Evolutionary conservation across 495 filamentous ascomycete species (phyloP).

Genomic region (Tuber aestivum): DNA sequence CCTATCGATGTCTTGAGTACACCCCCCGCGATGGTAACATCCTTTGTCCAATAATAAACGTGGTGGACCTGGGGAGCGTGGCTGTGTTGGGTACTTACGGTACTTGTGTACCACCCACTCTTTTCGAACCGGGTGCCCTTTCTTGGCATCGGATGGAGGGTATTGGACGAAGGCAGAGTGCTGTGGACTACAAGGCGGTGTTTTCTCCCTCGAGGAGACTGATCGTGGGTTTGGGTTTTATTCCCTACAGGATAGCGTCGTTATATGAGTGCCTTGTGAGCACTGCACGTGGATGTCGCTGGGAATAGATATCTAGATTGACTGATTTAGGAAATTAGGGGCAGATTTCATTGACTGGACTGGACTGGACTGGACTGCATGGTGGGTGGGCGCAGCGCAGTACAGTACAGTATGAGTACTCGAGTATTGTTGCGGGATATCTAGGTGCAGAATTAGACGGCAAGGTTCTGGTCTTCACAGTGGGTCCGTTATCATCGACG

Average conservation of each 20-base stretch:
- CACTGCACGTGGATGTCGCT: background rate
- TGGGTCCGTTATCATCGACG: background rate
- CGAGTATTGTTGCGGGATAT: background rate
- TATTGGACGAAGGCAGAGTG: background rate
- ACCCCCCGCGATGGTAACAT: background rate
- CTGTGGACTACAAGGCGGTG: background rate
- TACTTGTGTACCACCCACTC: background rate
- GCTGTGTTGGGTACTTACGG: background rate
- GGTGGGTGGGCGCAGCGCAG: no score
- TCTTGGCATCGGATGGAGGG: background rate
- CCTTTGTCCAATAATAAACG: background rate
- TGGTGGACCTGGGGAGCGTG: background rate
- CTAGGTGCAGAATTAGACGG: background rate
- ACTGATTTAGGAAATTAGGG: background rate
- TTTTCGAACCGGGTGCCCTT: background rate
- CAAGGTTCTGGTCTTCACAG: background rate
- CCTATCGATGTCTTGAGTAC: background rate
- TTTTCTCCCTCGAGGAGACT: background rate
- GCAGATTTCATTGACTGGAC: background rate
- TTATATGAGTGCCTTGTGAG: background rate
- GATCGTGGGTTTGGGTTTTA: background rate
- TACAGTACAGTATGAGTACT: background rate
- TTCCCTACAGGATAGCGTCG: background rate
- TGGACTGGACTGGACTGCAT: no score
- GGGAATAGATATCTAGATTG: background rate